Base-by-base conservation (phyloP, 768 basidiomycete species). In the Tulasnella sp. region DNA sequence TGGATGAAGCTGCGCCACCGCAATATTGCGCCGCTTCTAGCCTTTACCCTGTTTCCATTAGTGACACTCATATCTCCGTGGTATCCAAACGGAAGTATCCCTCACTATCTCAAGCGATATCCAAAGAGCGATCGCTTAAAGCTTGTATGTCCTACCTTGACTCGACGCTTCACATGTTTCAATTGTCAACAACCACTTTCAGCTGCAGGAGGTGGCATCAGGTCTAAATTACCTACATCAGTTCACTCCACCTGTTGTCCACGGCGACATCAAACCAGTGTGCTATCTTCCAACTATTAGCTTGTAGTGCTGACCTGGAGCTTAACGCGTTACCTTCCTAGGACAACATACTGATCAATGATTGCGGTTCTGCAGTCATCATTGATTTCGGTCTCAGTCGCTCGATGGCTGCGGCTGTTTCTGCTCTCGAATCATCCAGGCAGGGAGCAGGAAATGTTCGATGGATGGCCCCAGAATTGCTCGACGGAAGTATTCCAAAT, bases 351-450 rank as follows among this genome's bases (percentile, higher is more conserved):
- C 79, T 80, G 3, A 72, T 80, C 16, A 42, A 80, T 77, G 40
- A 42, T 31, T 41, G 79, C 76, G 76, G 76, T 34, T 24, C 16
- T 11, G 46, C 79, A 9, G 41, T 37, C 20, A 74, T 80, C 46
- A 50, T 44, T n/a, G 79, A 80, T 34, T 80, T 80, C 79, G 77
- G 79, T 24, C 74, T 80, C 34, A 76, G 73, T n/a, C 40, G 54
- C 40, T 31, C 60, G 24, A 24, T 64, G 24, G 24, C 22, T 4
- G n/a, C 11, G 8, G n/a, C 12, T 31, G n/a, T 64, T 3, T 31
- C 60, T 31, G n/a, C 20, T 28, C 12, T n/a, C 12, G n/a, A 16
- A 7, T 75, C 73, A 16, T 75, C 73, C 12, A 41, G 20, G 3
- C 20, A 31, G 24, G 73, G n/a, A 16, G 73, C 73, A n/a, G 73